Base-by-base conservation (phyloP, 768 basidiomycete species). In the Lactarius evosmus region DNA sequence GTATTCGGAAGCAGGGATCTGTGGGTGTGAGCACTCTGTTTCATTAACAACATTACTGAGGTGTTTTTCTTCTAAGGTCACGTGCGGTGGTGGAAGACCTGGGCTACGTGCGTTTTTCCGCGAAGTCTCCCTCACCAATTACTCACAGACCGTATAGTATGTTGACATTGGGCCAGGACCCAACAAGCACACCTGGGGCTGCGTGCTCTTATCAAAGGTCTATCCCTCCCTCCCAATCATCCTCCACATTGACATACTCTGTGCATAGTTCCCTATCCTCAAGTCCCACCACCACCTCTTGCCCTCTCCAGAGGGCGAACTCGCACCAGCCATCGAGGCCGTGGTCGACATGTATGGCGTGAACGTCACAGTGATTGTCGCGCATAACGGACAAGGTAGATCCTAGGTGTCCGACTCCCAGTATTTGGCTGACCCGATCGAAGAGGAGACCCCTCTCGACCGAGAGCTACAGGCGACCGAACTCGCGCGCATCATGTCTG, bases 141-240 rank as follows among this genome's bases (percentile, higher is more conserved):
- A 52, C 51, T 40, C 33, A 63, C 63, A 11, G 38, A 32, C 57
- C 29, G 16, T 11, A 7, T 67, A 94, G 91, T 85, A 94, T 71
- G 89, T 93, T 5, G 94, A 96, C 70, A 78, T 93, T 16, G 94
- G 94, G 2, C 94, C 93, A 4, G 91, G 91, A 44, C 92, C 93
- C 2, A 89, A 91, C 71, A 78, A 85, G 56, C 93, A 95, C 70
- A 95, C 93, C 0, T 95, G 93, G 93, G 93, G 93, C 54, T 89
- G 88, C 30, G 85, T 81, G 6, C 77, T 95, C 2, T 76, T 95
- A 2, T 91, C 91, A 4, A 93, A 94, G 79, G 90, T 83, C 67
- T 41, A 70, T 62, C 46, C 22, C 27, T 34, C 40, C 22, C 16
- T 27, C 30, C 34, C 25, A 25, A 33, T 6, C 12, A 19, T 46